Conservation (phyloP, 1,284 basidiomycete species). For the Leccinum fallax region DNA sequence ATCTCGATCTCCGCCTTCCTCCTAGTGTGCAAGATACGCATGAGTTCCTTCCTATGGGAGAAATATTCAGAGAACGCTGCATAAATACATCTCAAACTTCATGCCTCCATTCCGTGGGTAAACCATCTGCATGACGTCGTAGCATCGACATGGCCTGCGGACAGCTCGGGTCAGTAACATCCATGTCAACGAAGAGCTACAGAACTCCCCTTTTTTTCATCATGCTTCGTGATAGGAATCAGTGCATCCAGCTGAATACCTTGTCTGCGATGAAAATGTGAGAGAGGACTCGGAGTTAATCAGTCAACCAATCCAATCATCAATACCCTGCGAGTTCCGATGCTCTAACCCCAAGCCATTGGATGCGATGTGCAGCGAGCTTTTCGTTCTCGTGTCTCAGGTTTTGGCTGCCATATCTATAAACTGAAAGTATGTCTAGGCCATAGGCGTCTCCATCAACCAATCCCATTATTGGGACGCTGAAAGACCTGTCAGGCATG, state of each 20-base stretch:
- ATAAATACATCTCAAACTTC: constrained; percentile 26
- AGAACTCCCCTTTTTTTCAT: constrained; percentile 67
- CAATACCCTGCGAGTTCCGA: constrained; percentile 62
- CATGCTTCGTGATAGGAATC: constrained; percentile 69
- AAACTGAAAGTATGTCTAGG: constrained; percentile 85
- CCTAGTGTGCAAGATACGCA: constrained; percentile 73
- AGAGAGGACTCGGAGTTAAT: neutral
- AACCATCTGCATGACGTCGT: constrained; percentile 37
- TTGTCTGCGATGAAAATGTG: constrained; percentile 45
- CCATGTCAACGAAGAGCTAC: constrained; percentile 5
- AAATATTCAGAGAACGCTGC: neutral
- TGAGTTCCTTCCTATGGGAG: constrained; percentile 67
- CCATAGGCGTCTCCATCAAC: constrained; percentile 92
- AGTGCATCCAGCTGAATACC: constrained; percentile 61
- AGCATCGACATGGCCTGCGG: constrained; percentile 72
- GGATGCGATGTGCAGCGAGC: constrained; percentile 64
- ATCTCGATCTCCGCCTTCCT: constrained; percentile 91
- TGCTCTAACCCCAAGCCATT: constrained; percentile 80
- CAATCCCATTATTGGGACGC: constrained; percentile 74
- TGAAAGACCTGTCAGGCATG: constrained; percentile 31
- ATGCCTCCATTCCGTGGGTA: constrained; percentile 76
- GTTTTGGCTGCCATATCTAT: constrained; percentile 68
- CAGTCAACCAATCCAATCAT: constrained; percentile 15
- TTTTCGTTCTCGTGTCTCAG: constrained; percentile 66
- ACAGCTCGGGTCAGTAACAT: constrained; percentile 1